Conservation (phyloP, 2,329 filamentous ascomycete genomes). For the Pestalotiopsis sp. region DNA sequence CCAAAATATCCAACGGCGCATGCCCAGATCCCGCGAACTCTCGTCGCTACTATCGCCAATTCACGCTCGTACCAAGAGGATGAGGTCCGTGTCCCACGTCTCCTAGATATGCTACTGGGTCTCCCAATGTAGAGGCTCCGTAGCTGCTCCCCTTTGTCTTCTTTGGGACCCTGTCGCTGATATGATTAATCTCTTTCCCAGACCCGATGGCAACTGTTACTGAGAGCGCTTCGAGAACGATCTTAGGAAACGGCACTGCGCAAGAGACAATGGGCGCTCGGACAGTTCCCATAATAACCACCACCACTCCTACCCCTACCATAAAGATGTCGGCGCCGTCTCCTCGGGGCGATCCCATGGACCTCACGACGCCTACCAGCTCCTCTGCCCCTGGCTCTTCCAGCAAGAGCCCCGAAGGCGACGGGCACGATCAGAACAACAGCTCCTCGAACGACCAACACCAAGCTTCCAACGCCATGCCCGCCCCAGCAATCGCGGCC, state of each 20-base stretch:
- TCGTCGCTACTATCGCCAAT: constrained; percentile 11
- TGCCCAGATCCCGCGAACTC: background rate
- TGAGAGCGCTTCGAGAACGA: constrained; percentile 50
- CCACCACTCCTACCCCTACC: constrained; percentile 46
- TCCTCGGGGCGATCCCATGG: constrained; percentile 60
- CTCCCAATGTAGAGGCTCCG: background rate
- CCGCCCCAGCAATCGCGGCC: constrained; percentile 59
- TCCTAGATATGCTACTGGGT: constrained; percentile 8
- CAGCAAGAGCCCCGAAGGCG: constrained; percentile 46
- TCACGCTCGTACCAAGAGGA: constrained; percentile 15
- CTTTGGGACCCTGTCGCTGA: constrained; percentile 6
- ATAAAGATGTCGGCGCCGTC: constrained; percentile 62
- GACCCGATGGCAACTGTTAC: constrained; percentile 55
- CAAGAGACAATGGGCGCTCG: constrained; percentile 49
- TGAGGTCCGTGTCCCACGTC: constrained; percentile 18
- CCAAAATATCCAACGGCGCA: background rate
- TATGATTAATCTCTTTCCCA: constrained; percentile 24
- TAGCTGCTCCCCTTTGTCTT: constrained; percentile 5
- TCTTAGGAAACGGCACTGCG: constrained; percentile 40
- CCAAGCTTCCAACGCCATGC: constrained; percentile 40
- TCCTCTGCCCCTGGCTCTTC: constrained; percentile 43
- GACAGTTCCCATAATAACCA: constrained; percentile 54
- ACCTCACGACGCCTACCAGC: constrained; percentile 57
- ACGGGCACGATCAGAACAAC: constrained; percentile 40
- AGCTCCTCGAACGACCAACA: constrained; percentile 41